These are phyloP conservation scores for Sporothrix pseudoabietina DNA, from an alignment of 2,329 filamentous ascomycete species.

Conservation along the genomic window DNA sequence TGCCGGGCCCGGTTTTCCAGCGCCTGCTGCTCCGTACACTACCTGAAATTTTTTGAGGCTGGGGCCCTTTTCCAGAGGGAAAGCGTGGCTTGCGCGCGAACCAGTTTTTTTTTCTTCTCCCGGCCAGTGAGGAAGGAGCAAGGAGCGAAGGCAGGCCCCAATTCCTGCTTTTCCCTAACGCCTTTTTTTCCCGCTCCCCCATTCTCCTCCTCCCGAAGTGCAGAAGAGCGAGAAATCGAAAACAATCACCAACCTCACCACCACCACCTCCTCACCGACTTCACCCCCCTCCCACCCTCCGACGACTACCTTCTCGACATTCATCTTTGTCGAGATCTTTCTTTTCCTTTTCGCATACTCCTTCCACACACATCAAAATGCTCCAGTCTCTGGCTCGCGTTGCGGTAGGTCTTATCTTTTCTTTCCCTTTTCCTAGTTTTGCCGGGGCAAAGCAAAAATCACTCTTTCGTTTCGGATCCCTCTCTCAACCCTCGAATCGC, in stretches of 20 bases:
- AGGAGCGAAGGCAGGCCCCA: constrained; percentile 10
- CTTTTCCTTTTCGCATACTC: not conserved
- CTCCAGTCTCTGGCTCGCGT: constrained; percentile 53
- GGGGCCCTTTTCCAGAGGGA: not conserved
- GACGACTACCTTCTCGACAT: constrained; percentile 1
- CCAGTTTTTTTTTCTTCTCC: constrained; percentile 15
- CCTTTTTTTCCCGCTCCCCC: constrained; percentile 28
- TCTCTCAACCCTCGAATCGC: not conserved
- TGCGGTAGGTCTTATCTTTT: constrained; percentile 52
- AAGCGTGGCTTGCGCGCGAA: constrained; percentile 15
- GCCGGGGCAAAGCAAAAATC: constrained; percentile 10
- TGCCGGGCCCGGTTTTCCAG: constrained; percentile 13
- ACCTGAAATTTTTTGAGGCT: not conserved
- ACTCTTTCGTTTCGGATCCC: not conserved
- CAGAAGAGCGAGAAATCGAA: not conserved
- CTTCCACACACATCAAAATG: constrained; percentile 20
- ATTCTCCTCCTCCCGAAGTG: constrained; percentile 20
- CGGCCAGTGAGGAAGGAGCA: not conserved
- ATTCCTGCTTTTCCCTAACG: constrained; percentile 29
- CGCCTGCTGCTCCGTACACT: not conserved
- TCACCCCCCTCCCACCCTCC: not conserved
- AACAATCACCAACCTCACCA: constrained; percentile 19
- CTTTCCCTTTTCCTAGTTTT: not conserved
- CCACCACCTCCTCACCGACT: constrained; percentile 7
- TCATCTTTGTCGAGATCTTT: not conserved